phyloP scores from a whole-genome alignment of 1,284 basidiomycete genomes.

The Mycosarcoma mackinlayi region DNA sequence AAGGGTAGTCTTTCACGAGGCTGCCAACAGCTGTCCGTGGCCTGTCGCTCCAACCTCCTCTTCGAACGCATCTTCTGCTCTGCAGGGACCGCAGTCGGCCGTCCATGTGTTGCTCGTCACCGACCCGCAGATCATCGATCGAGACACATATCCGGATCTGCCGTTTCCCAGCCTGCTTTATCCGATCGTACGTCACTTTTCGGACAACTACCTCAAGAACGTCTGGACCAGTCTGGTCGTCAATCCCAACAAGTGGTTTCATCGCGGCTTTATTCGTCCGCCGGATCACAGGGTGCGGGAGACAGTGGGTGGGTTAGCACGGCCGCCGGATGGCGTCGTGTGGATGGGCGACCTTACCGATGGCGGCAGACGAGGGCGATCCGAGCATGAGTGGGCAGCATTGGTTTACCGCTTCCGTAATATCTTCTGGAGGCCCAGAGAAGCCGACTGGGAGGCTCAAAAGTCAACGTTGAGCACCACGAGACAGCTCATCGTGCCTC shows the following conservation, averaged over 20 bases:
- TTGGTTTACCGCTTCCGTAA: constrained; percentile 34
- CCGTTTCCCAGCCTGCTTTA: constrained; percentile 17
- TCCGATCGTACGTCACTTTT: constrained; percentile 39
- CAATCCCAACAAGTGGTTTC: constrained; percentile 45
- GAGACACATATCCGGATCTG: constrained; percentile 36
- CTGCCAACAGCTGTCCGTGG: constrained; percentile 37
- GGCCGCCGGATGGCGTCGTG: constrained; percentile 44
- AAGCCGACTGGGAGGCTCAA: constrained; percentile 32
- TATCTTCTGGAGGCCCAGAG: constrained; percentile 37
- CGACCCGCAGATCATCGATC: constrained; percentile 51
- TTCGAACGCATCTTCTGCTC: too few relatives aligned
- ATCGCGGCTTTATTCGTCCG: constrained; percentile 17
- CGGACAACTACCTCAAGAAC: constrained; percentile 50
- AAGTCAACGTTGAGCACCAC: constrained; percentile 20
- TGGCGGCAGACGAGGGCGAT: constrained; percentile 33
- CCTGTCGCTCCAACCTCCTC: constrained; percentile 15
- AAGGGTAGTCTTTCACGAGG: constrained; percentile 31
- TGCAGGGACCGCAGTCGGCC: constrained; percentile 7
- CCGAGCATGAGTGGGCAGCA: constrained; percentile 22
- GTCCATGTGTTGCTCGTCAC: constrained; percentile 42
- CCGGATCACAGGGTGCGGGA: not conserved
- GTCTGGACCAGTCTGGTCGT: constrained; percentile 37
- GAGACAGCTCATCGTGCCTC: constrained; percentile 23
- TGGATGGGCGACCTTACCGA: constrained; percentile 58
- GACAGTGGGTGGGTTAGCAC: constrained; percentile 6